phyloP scores from a whole-genome alignment of 306 rosid genomes.

The Sophora flavescens region DNA sequence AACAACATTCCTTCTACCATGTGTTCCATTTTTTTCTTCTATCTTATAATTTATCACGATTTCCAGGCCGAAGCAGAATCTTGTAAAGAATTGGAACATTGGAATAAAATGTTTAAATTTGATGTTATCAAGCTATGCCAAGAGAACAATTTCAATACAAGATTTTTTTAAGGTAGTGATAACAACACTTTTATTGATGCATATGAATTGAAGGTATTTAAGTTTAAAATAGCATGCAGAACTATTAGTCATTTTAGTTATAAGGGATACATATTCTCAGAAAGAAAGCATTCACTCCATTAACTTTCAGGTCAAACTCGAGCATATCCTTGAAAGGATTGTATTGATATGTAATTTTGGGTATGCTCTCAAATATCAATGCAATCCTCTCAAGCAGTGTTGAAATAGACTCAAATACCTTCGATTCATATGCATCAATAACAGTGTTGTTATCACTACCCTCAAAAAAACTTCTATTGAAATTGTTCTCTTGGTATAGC shows the following conservation, averaged over 20 bases:
- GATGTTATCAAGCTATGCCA: too few relatives aligned
- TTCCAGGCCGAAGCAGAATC: too few relatives aligned
- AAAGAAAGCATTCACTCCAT: neutral
- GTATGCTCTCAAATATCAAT: slow-evolving; percentile 66
- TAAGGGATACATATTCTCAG: slow-evolving; percentile 21
- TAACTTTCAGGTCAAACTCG: too few relatives aligned
- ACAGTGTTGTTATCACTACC: slow-evolving; percentile 31
- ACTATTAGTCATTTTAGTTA: slow-evolving; percentile 3
- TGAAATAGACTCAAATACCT: slow-evolving; percentile 75
- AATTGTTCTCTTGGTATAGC: slow-evolving; percentile 87
- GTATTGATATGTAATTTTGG: too few relatives aligned
- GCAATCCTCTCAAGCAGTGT: slow-evolving; percentile 75
- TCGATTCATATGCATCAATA: slow-evolving; percentile 91
- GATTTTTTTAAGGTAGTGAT: too few relatives aligned
- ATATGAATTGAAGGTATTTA: slow-evolving; percentile 62
- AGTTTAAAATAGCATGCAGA: slow-evolving; percentile 17
- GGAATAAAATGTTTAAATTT: too few relatives aligned
- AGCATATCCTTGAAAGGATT: too few relatives aligned
- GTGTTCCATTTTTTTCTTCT: neutral
- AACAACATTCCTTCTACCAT: neutral
- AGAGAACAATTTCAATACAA: too few relatives aligned
- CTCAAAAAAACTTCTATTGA: slow-evolving; percentile 90
- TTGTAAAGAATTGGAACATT: too few relatives aligned
- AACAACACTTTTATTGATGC: too few relatives aligned
- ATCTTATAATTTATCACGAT: too few relatives aligned